These are phyloP conservation scores for Glomus cerebriforme DNA, from an alignment of 192 early-diverging fungal species.

Conservation along the genomic window DNA sequence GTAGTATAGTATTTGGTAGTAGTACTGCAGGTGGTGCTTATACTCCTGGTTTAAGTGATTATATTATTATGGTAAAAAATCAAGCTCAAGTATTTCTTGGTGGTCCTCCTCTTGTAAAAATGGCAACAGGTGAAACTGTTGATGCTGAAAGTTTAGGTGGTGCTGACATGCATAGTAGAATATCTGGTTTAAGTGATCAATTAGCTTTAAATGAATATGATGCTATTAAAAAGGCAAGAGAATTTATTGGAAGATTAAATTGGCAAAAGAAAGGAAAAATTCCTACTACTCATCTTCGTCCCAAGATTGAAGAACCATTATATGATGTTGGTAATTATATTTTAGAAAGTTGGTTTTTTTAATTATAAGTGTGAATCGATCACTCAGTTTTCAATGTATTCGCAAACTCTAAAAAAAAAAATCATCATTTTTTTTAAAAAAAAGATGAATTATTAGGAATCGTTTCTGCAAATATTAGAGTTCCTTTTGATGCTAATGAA, in stretches of 20 bases:
- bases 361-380: too few relatives aligned
- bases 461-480: slow-evolving; percentile 64
- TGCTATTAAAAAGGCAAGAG: slow-evolving; percentile 64
- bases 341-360: too few relatives aligned
- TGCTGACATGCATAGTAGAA: slow-evolving; percentile 70
- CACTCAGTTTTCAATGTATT: too few relatives aligned
- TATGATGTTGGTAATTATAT: slow-evolving; percentile 49
- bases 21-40: slow-evolving; percentile 72
- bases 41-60: slow-evolving; percentile 66
- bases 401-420: not conserved
- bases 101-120: slow-evolving; percentile 67
- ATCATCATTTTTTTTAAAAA: not conserved
- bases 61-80: slow-evolving; percentile 68
- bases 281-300: slow-evolving; percentile 46
- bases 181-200: slow-evolving; percentile 66
- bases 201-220: slow-evolving; percentile 62
- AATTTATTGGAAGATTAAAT: slow-evolving; percentile 60
- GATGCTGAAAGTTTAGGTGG: slow-evolving; percentile 68
- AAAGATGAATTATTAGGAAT: slow-evolving; percentile 65
- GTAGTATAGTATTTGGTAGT: slow-evolving; percentile 66
- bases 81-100: slow-evolving; percentile 70
- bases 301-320: slow-evolving; percentile 57
- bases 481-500: slow-evolving; percentile 66
- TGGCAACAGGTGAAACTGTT: slow-evolving; percentile 68
- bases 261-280: slow-evolving; percentile 57